Conservation (phyloP, 2,329 filamentous ascomycete species). For the Apiospora hydei region DNA sequence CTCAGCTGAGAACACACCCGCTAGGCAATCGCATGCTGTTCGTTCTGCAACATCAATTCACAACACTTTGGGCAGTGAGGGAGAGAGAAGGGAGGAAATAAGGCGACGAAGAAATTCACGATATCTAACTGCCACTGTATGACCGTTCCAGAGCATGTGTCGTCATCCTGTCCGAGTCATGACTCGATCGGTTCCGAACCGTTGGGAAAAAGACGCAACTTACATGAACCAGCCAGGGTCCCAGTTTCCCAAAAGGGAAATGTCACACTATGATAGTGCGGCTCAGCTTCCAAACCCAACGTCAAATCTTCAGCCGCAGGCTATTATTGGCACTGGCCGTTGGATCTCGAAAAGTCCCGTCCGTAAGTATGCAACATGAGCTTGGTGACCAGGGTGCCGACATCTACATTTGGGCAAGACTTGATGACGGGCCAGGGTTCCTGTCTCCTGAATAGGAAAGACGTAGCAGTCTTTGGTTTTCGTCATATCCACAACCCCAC, state of each 20-base stretch:
- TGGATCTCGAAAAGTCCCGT: not conserved
- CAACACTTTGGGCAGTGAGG: not conserved
- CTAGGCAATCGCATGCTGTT: not conserved
- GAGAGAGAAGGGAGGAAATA: not conserved
- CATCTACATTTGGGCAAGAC: conserved; percentile 3
- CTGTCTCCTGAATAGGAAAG: conserved; percentile 14
- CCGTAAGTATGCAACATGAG: not conserved
- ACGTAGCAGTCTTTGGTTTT: not conserved
- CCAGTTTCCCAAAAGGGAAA: not conserved
- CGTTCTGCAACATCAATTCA: not conserved
- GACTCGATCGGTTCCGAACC: not conserved
- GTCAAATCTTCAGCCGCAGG: not conserved
- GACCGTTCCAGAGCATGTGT: not conserved
- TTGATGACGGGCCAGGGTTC: not conserved
- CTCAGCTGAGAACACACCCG: not conserved
- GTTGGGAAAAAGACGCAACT: not conserved
- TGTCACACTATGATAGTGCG: not conserved
- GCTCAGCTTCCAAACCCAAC: not conserved
- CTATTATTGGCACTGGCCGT: not conserved
- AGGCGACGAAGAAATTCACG: not conserved
- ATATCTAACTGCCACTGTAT: not conserved
- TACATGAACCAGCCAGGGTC: not conserved
- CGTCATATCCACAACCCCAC: not conserved
- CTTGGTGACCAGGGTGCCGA: not conserved
- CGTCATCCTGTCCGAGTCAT: not conserved